phyloP scores from a whole-genome alignment of 805 yeast genomes.

The Saturnispora besseyi region DNA sequence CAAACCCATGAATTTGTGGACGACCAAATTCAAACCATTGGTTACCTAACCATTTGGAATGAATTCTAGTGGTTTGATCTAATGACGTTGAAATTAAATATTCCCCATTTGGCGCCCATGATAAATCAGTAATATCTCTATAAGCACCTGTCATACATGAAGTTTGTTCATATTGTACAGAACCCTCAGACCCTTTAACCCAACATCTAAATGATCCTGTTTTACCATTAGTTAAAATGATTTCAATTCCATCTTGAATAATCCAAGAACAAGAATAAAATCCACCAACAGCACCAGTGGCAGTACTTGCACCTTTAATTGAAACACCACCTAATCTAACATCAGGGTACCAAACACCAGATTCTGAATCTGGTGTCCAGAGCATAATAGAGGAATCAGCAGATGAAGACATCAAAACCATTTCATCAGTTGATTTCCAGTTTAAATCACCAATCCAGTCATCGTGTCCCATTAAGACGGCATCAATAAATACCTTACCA shows the following conservation, averaged over 20 bases:
- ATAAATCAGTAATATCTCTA: constrained; percentile 63
- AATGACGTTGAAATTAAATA: constrained; percentile 70
- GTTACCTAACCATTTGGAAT: constrained; percentile 47
- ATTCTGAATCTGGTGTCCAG: constrained; percentile 81
- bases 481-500: constrained; percentile 68
- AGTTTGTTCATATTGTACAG: constrained; percentile 24
- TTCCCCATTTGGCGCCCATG: constrained; percentile 63
- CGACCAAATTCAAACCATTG: constrained; percentile 88
- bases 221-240: constrained; percentile 73
- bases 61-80: constrained; percentile 89
- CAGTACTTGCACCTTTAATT: constrained; percentile 95
- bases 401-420: constrained; percentile 69
- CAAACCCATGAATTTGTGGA: constrained; percentile 98
- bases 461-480: constrained; percentile 94
- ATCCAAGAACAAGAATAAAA: constrained; percentile 68
- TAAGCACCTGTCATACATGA: constrained; percentile 71
- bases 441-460: constrained; percentile 86
- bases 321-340: constrained; percentile 84
- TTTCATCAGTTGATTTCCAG: constrained; percentile 60
- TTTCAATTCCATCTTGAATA: constrained; percentile 28
- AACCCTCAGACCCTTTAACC: constrained; percentile 30
- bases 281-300: constrained; percentile 85
- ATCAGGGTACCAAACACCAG: constrained; percentile 85
- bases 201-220: constrained; percentile 91
- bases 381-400: constrained; percentile 90